These are phyloP conservation scores for Puccinia horiana DNA, from an alignment of 1,284 basidiomycete species.

Conservation along the genomic window DNA sequence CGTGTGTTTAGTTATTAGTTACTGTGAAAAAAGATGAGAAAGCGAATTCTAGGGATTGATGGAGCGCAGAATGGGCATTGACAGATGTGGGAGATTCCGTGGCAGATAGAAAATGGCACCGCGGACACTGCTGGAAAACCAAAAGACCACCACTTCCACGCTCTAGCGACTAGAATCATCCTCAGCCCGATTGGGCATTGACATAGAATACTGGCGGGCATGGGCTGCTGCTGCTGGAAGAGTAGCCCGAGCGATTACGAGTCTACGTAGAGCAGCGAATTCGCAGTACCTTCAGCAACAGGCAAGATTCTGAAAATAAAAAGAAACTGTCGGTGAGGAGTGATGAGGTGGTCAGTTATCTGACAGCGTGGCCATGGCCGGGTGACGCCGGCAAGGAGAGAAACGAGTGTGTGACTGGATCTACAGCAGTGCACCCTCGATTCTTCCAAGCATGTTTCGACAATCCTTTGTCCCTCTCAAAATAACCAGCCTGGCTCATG, in stretches of 20 bases:
- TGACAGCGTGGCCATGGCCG: neutral
- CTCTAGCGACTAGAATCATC: conserved; percentile 8
- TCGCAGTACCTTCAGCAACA: neutral
- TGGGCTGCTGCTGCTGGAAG: neutral
- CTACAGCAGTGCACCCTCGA: neutral
- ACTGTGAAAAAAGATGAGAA: conserved; percentile 4
- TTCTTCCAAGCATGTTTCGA: neutral
- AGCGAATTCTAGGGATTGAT: neutral
- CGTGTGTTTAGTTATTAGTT: too few species aligned
- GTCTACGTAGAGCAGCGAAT: neutral
- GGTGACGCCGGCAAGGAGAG: neutral
- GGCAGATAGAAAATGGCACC: conserved; percentile 19
- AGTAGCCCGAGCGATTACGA: conserved; percentile 22
- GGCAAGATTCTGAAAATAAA: conserved; percentile 2
- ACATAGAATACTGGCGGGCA: neutral
- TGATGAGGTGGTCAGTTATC: neutral
- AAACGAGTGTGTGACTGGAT: neutral
- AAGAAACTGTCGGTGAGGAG: neutral
- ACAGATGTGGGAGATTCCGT: conserved; percentile 31
- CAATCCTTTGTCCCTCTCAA: neutral
- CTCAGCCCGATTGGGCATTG: conserved; percentile 19
- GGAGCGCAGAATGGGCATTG: neutral
- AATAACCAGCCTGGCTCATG: neutral
- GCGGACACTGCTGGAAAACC: neutral
- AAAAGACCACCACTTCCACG: neutral